phyloP scores from a whole-genome alignment of 164 flowering plant species.

The Aristolochia fimbriata region DNA sequence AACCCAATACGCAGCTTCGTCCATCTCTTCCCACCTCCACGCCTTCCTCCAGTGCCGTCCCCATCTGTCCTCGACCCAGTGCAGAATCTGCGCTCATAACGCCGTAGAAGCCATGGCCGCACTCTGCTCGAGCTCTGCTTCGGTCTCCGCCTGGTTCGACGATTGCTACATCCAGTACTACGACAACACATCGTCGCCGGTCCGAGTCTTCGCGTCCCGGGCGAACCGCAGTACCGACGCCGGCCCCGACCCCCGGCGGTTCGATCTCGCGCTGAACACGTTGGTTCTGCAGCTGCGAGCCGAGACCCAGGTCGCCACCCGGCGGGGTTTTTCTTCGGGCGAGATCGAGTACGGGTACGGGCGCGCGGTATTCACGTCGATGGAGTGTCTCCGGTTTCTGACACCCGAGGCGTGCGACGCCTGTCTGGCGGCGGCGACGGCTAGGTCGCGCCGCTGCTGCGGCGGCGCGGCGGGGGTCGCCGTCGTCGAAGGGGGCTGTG shows the following conservation, averaged over 20 bases:
- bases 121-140: conserved; percentile 4
- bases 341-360: conserved; percentile 5
- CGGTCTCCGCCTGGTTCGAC: conserved; percentile 14
- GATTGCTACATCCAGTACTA: conserved; percentile 15
- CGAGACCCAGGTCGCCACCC: background rate
- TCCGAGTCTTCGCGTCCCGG: background rate
- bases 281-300: conserved; percentile 8
- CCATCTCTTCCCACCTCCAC: background rate
- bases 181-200: conserved; percentile 1
- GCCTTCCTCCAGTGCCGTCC: conserved; percentile 13
- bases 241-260: background rate
- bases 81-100: conserved; percentile 4
- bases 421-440: background rate
- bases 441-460: too few species aligned
- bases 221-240: conserved; percentile 4
- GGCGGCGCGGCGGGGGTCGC: too few species aligned
- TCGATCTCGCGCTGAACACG: conserved; percentile 5
- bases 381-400: background rate
- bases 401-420: background rate
- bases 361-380: background rate
- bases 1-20: background rate
- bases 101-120: conserved; percentile 1
- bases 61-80: conserved; percentile 4
- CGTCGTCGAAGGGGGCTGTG: too few species aligned
- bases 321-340: conserved; percentile 1